phyloP scores from a whole-genome alignment of 75 land plant genomes.

The Cryptomeria japonica region DNA sequence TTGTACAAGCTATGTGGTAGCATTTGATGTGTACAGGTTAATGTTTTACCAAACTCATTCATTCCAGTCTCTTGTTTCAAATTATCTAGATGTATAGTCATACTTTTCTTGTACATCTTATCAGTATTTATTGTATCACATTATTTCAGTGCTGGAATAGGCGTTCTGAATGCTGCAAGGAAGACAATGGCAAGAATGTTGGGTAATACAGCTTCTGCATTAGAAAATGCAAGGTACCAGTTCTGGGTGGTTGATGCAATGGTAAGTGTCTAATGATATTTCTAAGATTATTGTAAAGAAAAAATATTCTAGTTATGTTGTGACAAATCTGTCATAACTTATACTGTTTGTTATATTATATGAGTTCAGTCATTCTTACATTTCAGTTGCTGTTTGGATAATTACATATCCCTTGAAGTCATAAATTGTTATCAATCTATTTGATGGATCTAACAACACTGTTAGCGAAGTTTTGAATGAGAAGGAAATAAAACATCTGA shows the following conservation, averaged over 20 bases:
- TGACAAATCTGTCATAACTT: background rate
- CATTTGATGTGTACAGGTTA: background rate
- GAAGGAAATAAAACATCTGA: too few species aligned
- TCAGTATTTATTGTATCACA: background rate
- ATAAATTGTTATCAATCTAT: background rate
- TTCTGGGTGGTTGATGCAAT: constrained; percentile 95
- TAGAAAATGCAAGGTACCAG: constrained; percentile 74
- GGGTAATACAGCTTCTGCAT: constrained; percentile 68
- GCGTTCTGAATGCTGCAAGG: constrained; percentile 91
- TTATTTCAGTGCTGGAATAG: constrained; percentile 91
- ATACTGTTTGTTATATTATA: background rate
- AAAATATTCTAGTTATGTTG: background rate
- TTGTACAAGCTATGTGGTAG: background rate
- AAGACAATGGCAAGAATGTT: constrained; percentile 95
- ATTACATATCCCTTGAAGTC: background rate
- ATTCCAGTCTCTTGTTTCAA: background rate
- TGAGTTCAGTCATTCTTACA: background rate
- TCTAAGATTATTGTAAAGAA: background rate
- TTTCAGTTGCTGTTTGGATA: background rate
- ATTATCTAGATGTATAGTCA: background rate
- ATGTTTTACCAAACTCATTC: background rate
- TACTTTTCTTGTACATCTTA: background rate
- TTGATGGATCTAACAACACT: background rate
- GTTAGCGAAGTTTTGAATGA: too few species aligned
- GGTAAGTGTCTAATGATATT: constrained; percentile 35